A percentile compares a stretch with the other conserved stretches of the same genome.
Evolutionary conservation across 805 yeast genomes (phyloP).

Genomic region (Starmerella potacharoeniae): DNA sequence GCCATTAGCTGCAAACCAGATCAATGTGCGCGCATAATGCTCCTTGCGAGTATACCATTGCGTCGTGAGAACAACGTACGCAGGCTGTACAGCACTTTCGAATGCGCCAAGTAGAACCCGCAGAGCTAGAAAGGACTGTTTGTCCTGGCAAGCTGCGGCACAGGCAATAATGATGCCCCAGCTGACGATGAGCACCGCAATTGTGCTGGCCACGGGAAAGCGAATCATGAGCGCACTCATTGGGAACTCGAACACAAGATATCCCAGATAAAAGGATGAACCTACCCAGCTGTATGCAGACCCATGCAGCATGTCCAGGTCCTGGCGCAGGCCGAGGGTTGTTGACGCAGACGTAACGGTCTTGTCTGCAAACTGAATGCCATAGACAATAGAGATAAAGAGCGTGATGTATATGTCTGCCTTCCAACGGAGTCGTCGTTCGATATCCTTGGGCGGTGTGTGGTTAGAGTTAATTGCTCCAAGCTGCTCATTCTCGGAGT

Average conservation of each 20-base stretch:
- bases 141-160: conserved; percentile 36
- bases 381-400: conserved; percentile 2
- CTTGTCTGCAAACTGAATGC: conserved; percentile 10
- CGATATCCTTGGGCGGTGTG: neutral
- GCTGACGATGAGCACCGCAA: conserved; percentile 36
- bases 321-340: neutral
- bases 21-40: conserved; percentile 37
- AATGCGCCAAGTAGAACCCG: conserved; percentile 41
- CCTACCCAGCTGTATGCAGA: conserved; percentile 35
- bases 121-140: conserved; percentile 36
- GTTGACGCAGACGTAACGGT: conserved; percentile 4
- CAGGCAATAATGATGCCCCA: conserved; percentile 52
- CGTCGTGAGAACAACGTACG: conserved; percentile 43
- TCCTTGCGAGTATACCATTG: conserved; percentile 43
- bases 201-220: conserved; percentile 43
- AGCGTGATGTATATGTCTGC: conserved; percentile 6
- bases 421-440: conserved; percentile 1
- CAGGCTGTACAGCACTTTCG: conserved; percentile 46
- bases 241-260: conserved; percentile 44
- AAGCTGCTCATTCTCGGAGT: no score
- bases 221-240: conserved; percentile 39
- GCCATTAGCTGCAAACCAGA: conserved; percentile 37
- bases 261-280: conserved; percentile 50
- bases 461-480: no score
- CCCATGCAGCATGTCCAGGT: conserved; percentile 2